Evolutionary conservation across 768 basidiomycete species (phyloP).

Genomic region (Pleurotus tuoliensis): DNA sequence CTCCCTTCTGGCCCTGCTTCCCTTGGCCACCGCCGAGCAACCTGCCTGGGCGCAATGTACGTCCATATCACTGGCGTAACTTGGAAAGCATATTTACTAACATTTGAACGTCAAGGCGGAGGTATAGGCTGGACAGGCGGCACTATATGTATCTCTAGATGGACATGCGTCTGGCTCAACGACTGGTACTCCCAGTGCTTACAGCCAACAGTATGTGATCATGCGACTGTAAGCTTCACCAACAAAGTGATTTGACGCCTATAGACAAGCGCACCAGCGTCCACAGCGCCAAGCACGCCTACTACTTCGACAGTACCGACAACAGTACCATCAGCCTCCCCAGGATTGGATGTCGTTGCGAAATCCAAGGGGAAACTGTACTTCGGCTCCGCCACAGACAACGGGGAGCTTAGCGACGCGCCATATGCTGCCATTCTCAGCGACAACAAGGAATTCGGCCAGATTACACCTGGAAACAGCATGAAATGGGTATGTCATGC

Average conservation of each 20-base stretch:
- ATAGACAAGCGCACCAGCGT: neutral
- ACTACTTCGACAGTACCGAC: conserved; percentile 14
- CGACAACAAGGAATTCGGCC: conserved; percentile 34
- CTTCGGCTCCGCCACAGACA: conserved; percentile 41
- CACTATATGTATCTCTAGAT: conserved; percentile 30
- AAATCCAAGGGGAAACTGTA: conserved; percentile 38
- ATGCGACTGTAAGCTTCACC: too few relatives aligned
- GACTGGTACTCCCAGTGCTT: conserved; percentile 23
- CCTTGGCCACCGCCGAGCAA: conserved; percentile 26
- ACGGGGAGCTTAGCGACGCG: conserved; percentile 36
- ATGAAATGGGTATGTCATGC: conserved; percentile 36
- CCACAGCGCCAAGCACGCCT: conserved; percentile 5
- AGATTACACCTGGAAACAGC: conserved; percentile 40
- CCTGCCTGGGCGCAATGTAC: conserved; percentile 9
- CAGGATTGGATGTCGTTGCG: conserved; percentile 30
- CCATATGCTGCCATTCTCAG: conserved; percentile 33
- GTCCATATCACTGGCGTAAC: neutral
- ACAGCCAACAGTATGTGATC: neutral
- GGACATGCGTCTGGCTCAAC: conserved; percentile 26
- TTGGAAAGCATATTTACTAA: too few relatives aligned
- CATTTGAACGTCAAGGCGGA: conserved; percentile 21
- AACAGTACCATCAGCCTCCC: conserved; percentile 15
- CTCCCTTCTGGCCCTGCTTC: conserved; percentile 20
- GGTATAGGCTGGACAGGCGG: conserved; percentile 32
- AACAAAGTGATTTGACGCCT: neutral